Base-by-base conservation (phyloP, 306 rosid genomes). In the Biancaea sappan region DNA sequence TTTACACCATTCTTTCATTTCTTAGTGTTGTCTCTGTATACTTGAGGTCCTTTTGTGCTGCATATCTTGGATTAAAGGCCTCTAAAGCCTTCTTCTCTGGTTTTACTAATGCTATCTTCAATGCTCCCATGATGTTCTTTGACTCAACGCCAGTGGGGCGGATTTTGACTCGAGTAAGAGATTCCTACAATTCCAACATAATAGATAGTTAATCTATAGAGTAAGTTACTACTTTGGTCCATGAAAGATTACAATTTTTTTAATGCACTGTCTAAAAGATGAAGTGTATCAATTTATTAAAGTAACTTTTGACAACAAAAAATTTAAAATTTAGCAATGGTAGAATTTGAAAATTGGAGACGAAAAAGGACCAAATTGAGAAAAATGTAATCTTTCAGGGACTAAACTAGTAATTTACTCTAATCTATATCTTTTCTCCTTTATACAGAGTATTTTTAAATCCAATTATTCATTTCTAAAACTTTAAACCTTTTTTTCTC, bases 71-170 rank as follows among this genome's bases (percentile, higher is more conserved):
- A 52, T 38, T 89, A 60, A 89, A 77, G 77, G 92, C 95, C 70
- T 89, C 88, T 8, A 83, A 31, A 32, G 81, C 88, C 25, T 85
- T 87, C 77, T 87, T 85, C 50, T 70, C 76, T 34, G 75, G 84
- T 34, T 87, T 89, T 73, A 85, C 72, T 8, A 24, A 81, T 24
- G 81, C 92, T 19, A 77, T 89, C 50, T 87, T 85, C 46, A 83
- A 77, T 71, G 92, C 95, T 79, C 92, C 92, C 28, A 84, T 89
- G 94, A 4, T 75, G 16, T 86, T 89, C 88, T 83, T 89, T 32
- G 95, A 89, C 70, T 81, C 52, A 15, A 15, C 21, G 7, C 52
- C 52, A 5, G 21, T 46, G 1, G 91, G 96, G 12, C 46, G 87
- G 74, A 87, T 88, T 77, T 75, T 88, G 46, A 87, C 90, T 24